Evolutionary conservation across 345 rosid species (phyloP), one percentile per base, ranked within the genome.

Genomic region (Dipteronia sinensis): DNA sequence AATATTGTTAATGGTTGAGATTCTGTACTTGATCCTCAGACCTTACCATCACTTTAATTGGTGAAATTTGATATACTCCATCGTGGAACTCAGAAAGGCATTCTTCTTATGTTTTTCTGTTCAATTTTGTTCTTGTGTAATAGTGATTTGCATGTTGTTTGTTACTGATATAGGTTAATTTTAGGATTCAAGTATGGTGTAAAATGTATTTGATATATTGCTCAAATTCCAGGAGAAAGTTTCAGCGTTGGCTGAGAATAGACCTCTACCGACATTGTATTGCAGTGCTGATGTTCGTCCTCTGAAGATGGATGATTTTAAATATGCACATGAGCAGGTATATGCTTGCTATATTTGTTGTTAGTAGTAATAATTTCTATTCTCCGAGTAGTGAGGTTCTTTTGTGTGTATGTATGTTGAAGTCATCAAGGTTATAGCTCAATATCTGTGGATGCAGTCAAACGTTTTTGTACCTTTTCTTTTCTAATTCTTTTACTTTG

Each of bases 271-370:
- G 25, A 11, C 88, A 38, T 80, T 97, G 78, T 89, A 92, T 71
- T 80, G 88, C 90, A 90, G 98, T 82, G 38, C 87, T 0, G 97
- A 97, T 53, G 40, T 97, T 34, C 99, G 98, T 19, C 77, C 95
- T 40, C 74, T 97, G 76, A 90, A 87, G 79, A 88, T 91, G 91
- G 94, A 87, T 3, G 99, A 97, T 82, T 91, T 97, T 77, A 92
- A 75, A 85, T 87, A 51, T 66, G 98, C 99, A 7, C 98, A 97
- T 79, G 99, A 97, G 65, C 98, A 97, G 99, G 99, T 97, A 81
- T 66, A 82, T 67, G 27, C 64, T 59, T 65, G 25, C 71, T 67
- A 20, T 42, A 40, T 67, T 7, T 65, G 6, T 65, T 27, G n/a
- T 53, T 53, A 53, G 58, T 53, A 16, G 58, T 9, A 46, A 46